These are phyloP conservation scores for Microthlaspi erraticum DNA, from an alignment of 345 rosid genomes.

Conservation along the genomic window DNA sequence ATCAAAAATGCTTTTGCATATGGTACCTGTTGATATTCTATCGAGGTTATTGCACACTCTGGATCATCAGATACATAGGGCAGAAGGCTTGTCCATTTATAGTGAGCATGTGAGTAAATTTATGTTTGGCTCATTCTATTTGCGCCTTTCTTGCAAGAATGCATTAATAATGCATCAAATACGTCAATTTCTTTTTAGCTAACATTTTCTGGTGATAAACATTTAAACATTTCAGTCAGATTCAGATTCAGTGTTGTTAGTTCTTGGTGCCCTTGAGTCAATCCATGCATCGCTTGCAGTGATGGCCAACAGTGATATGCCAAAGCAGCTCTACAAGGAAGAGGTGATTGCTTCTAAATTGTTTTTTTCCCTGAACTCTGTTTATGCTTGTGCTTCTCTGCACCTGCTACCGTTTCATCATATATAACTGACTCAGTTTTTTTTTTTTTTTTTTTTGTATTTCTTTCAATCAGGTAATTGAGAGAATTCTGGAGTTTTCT, in stretches of 20 bases:
- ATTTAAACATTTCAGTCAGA: conserved; percentile 67
- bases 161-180: conserved; percentile 10
- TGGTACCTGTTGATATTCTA: conserved; percentile 85
- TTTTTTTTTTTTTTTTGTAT: conserved; percentile 20
- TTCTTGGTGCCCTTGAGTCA: conserved; percentile 92
- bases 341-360: conserved; percentile 63
- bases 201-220: conserved; percentile 27
- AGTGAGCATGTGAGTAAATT: conserved; percentile 71
- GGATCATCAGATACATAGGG: conserved; percentile 97
- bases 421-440: conserved; percentile 7
- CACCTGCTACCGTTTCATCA: conserved; percentile 14
- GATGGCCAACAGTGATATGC: conserved; percentile 90
- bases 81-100: conserved; percentile 84
- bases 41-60: conserved; percentile 70
- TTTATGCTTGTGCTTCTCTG: conserved; percentile 2
- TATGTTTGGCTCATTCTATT: conserved; percentile 20
- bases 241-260: conserved; percentile 65
- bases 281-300: conserved; percentile 92
- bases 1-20: conserved; percentile 79
- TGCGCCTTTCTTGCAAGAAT: conserved; percentile 18
- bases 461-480: conserved; percentile 71
- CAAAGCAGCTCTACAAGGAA: conserved; percentile 93
- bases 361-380: conserved; percentile 25
- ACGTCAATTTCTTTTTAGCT: conserved; percentile 20
- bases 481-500: conserved; percentile 93